Evolutionary conservation across 2,329 filamentous ascomycete genomes (phyloP), one percentile per base, ranked within the genome.

Genomic region (Nothophoma quercina): DNA sequence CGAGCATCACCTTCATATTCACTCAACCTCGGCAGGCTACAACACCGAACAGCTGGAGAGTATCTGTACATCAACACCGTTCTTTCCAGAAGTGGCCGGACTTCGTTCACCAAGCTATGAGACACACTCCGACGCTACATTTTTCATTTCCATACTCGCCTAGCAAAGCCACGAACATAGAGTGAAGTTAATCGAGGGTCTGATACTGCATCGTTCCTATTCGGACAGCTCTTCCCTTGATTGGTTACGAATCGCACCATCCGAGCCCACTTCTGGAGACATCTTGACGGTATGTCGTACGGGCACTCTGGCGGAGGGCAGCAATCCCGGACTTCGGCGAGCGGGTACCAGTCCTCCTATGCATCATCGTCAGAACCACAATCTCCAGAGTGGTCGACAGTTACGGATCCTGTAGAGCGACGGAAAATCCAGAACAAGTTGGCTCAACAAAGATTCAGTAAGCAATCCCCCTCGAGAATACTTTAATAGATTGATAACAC

Each of bases 361-460:
- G 50, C 43, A 35, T 61, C 67, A 15, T 26, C 62, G 13, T 56
- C 57, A 18, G 64, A 59, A 47, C 34, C 60, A 16, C 62, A 59
- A 23, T 54, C 61, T n/a, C 81, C 88, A 58, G 85, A 90, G 74
- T 92, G 89, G 89, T 80, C 83, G 22, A 82, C 87, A 0, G 81
- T 91, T 34, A 83, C 83, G 6, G 88, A 91, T 62, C 87, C 87
- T 0, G 85, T 86, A 55, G 87, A 90, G 75, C 81, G 89, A 67
- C 80, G 89, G 57, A 86, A 88, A 55, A 88, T 91, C 42, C 89
- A 92, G 70, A 92, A 92, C 69, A 83, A 88, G 46, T 83, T 91
- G 55, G 88, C 88, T 2, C 89, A 91, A 66, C 81, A 88, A 60
- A 90, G 90, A 64, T 91, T 90, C 62, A 82, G 89, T 91, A 81